Percentiles rank a stretch among this genome's conserved stretches.
Evolutionary conservation across 257 asterid species (phyloP).

Genomic region (Ophiorrhiza pumila): DNA sequence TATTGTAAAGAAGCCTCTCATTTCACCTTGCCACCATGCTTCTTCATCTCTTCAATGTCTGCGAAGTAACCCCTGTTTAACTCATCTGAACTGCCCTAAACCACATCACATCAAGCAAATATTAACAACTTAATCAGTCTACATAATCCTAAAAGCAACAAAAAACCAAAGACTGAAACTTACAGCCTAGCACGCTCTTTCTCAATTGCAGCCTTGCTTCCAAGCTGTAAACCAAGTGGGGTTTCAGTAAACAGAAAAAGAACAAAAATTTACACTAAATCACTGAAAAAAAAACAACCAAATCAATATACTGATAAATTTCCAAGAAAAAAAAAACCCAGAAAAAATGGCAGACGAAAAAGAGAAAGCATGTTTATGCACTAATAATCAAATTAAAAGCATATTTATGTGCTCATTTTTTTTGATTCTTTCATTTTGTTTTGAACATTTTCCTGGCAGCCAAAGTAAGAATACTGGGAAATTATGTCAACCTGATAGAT

Average conservation of each 20-base stretch:
- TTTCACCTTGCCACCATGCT: conserved; percentile 88
- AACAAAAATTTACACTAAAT: background rate
- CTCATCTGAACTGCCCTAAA: conserved; percentile 96
- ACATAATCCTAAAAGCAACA: background rate
- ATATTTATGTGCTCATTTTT: background rate
- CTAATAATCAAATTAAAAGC: background rate
- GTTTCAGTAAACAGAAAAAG: conserved; percentile 19
- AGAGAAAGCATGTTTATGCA: too few relatives aligned
- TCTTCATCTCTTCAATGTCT: conserved; percentile 67
- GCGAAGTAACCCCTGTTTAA: conserved; percentile 76
- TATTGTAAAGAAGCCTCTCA: conserved; percentile 4
- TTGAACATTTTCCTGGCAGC: background rate
- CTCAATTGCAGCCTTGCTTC: conserved; percentile 66
- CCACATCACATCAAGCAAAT: conserved; percentile 24
- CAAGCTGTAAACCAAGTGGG: conserved; percentile 44
- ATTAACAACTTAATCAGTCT: conserved; percentile 10
- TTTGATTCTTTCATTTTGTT: background rate
- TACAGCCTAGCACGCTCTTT: conserved; percentile 87
- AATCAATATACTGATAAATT: background rate
- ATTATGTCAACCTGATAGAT: conserved; percentile 58
- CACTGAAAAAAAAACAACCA: background rate
- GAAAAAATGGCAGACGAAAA: too few relatives aligned
- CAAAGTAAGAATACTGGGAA: background rate
- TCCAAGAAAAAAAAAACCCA: background rate
- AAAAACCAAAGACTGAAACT: conserved; percentile 25